A percentile compares a stretch with the other conserved stretches of the same genome.
These are phyloP conservation scores for Mucor indicus DNA, from an alignment of 371 early-diverging fungal species.

Conservation along the genomic window DNA sequence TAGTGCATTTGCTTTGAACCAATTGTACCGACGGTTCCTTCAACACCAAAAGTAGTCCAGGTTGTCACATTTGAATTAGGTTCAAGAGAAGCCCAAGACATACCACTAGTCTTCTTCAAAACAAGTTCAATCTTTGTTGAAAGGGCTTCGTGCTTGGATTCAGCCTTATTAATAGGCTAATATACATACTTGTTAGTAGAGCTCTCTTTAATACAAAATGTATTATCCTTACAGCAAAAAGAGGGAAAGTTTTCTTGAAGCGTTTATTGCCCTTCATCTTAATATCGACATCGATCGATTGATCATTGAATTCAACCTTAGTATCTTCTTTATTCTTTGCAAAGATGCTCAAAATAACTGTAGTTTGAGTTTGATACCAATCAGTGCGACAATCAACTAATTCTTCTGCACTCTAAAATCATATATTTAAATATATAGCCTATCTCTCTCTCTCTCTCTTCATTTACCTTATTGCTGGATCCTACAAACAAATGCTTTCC, in stretches of 20 bases:
- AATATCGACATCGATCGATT: slow-evolving; percentile 38
- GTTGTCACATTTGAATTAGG: slow-evolving; percentile 60
- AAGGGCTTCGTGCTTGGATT: slow-evolving; percentile 69
- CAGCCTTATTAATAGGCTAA: slow-evolving; percentile 67
- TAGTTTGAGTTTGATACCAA: slow-evolving; percentile 90
- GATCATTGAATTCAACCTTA: slow-evolving; percentile 54
- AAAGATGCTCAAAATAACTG: slow-evolving; percentile 85
- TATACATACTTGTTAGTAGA: not conserved
- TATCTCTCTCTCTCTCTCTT: no score
- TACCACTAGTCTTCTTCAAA: slow-evolving; percentile 81
- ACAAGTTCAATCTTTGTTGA: slow-evolving; percentile 86
- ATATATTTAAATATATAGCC: not conserved
- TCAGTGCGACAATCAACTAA: slow-evolving; percentile 81
- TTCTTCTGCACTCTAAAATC: slow-evolving; percentile 41
- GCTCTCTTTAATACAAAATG: not conserved
- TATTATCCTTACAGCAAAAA: slow-evolving; percentile 44
- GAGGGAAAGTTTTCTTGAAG: slow-evolving; percentile 54
- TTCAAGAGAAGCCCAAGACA: slow-evolving; percentile 85
- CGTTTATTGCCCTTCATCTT: slow-evolving; percentile 62
- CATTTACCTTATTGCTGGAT: slow-evolving; percentile 23
- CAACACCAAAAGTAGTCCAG: slow-evolving; percentile 87
- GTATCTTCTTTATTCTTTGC: slow-evolving; percentile 84
- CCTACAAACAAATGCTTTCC: slow-evolving; percentile 82
- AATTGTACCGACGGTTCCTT: slow-evolving; percentile 58
- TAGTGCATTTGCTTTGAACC: slow-evolving; percentile 54